Base-by-base conservation (phyloP, 805 yeast genomes). In the Kuraishia capsulata region DNA sequence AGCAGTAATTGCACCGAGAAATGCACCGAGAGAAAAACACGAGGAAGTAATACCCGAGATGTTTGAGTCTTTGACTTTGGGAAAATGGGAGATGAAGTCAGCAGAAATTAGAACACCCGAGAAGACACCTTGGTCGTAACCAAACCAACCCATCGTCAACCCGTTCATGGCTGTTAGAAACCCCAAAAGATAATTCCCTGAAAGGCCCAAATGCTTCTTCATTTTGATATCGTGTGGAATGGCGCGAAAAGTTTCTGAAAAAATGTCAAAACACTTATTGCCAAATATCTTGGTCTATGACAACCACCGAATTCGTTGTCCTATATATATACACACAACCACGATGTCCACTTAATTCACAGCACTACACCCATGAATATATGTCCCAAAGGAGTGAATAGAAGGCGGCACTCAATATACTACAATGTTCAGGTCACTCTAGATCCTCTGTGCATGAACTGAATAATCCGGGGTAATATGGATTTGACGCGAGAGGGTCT, bases 11-110 rank as follows among this genome's bases (percentile, higher is more conserved):
- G 81, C 74, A 18, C 83, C 84, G 39, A 62, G 50, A 41, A 73
- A 72, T 3, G 81, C 76, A 30, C 84, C 83, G 33, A 73, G 59
- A 4, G 79, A 73, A 39, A 76, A 65, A 32, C 38, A 36, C 11
- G 29, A 20, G 25, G 38, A 36, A 13, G 38, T 36, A 20, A 36
- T 36, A n/a, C 34, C 38, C 8, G 33, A 29, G 20, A 36, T 36
- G 26, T 36, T 36, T 18, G 38, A 8, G 18, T 36, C 38, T 4
- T 8, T 14, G 13, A 23, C 21, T 20, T 30, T 23, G 20, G 38
- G 38, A 20, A 36, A 36, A n/a, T 36, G 38, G 18, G 18, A 4
- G 18, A 20, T 36, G 20, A 36, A 52, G 45, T 35, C 57, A 5
- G 18, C 29, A 18, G 43, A 40, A 20, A 40, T 40, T 29, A 40